Conservation (phyloP, 805 yeast species). For the Candida ovalis region DNA sequence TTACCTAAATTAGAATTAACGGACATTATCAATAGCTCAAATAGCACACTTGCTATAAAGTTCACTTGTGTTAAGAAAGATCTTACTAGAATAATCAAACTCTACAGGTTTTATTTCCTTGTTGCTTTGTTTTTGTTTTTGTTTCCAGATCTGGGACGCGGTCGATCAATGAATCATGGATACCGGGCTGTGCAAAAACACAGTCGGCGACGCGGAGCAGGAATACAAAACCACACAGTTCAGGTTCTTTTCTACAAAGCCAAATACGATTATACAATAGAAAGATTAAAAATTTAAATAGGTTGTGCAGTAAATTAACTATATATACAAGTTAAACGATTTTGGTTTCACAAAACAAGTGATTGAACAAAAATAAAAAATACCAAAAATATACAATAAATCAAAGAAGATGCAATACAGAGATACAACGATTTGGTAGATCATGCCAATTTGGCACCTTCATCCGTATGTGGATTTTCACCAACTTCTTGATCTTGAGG, state of each 20-base stretch:
- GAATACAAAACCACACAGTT: too few species aligned
- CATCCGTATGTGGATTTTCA: conserved; percentile 20
- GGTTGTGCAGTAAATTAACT: neutral
- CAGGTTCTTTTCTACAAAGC: too few species aligned
- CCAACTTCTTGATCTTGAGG: conserved; percentile 17
- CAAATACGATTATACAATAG: too few species aligned
- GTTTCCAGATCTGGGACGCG: neutral
- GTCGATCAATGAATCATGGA: neutral
- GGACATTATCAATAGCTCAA: too few species aligned
- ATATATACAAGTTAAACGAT: neutral
- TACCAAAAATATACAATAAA: neutral
- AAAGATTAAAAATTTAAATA: neutral
- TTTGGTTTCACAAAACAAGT: neutral
- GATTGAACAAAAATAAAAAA: neutral
- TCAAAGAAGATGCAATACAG: neutral
- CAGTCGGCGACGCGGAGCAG: too few species aligned
- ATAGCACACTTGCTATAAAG: too few species aligned
- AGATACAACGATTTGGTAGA: too few species aligned
- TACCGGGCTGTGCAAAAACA: neutral
- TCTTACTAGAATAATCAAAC: too few species aligned
- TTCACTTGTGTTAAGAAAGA: too few species aligned
- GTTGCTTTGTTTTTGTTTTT: neutral
- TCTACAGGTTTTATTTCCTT: too few species aligned
- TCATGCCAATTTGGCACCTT: conserved; percentile 18
- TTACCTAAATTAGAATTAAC: too few species aligned